A percentile compares a stretch with the other conserved stretches of the same genome.
phyloP scores from a whole-genome alignment of 208 protist genomes.

The Leishmania tropica region DNA sequence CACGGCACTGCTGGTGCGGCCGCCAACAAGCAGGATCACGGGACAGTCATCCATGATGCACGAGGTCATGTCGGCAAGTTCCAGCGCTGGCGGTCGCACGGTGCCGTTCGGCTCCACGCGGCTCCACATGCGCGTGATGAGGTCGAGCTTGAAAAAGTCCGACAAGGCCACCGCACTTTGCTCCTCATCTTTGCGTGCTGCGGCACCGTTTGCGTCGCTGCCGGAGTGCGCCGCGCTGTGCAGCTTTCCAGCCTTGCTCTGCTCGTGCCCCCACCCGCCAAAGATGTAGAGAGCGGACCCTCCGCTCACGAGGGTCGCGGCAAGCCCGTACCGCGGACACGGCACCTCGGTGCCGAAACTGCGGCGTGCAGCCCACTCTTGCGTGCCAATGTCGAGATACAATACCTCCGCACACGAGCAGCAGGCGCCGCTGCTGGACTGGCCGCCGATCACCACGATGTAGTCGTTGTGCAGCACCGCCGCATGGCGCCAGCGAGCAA shows the following conservation, averaged over 20 bases:
- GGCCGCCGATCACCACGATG: conserved; percentile 63
- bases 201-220: neutral
- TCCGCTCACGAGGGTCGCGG: conserved; percentile 26
- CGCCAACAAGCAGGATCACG: conserved; percentile 61
- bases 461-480: conserved; percentile 59
- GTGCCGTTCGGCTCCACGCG: conserved; percentile 53
- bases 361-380: conserved; percentile 42
- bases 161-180: conserved; percentile 15
- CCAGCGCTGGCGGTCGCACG: conserved; percentile 55
- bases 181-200: neutral
- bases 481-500: conserved; percentile 63
- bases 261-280: conserved; percentile 34
- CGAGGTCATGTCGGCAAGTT: conserved; percentile 55
- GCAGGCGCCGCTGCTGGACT: conserved; percentile 23
- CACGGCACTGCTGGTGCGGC: conserved; percentile 9
- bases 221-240: neutral
- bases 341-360: conserved; percentile 43
- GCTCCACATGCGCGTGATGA: conserved; percentile 59
- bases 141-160: conserved; percentile 71
- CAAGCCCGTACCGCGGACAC: conserved; percentile 63
- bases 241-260: conserved; percentile 1
- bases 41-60: conserved; percentile 38
- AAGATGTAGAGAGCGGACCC: conserved; percentile 40
- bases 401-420: conserved; percentile 42
- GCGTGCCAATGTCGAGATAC: conserved; percentile 48